Base-by-base conservation (phyloP, 768 basidiomycete genomes). In the Macrolepiota fuliginosa region DNA sequence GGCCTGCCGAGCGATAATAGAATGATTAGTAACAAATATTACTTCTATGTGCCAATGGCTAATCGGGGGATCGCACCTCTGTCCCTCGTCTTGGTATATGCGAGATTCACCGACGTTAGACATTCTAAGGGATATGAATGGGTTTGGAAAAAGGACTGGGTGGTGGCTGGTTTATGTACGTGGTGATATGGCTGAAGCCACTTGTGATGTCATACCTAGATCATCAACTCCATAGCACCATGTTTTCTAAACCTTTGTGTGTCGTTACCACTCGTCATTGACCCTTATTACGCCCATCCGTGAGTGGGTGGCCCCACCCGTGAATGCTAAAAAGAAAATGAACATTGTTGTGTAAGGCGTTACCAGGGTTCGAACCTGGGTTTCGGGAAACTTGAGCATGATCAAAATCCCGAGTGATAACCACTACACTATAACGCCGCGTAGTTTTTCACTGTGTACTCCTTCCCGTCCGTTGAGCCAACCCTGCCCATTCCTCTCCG, bases 71-170 rank as follows among this genome's bases (percentile, higher is more conserved):
- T 65, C 74, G 10, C 66, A 79, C 81, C 77, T 78, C 65, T 84
- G 82, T 54, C 84, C 82, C 22, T 76, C 74, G 51, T 72, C 79
- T 47, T 80, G 73, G 69, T 83, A 80, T 45, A 79, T 71, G 32
- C 82, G 82, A 2, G 74, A 66, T 63, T 78, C 81, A n/a, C 81
- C 81, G 46, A 79, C 78, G 56, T 79, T 79, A 51, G 82, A 83
- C 81, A 83, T 83, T 4, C 10, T 58, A 12, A 24, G 22, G 40
- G 17, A 50, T 13, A 46, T 51, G 32, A 5, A 19, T 35, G 5
- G 39, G 39, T 45, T 17, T 40, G 39, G n/a, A n/a, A n/a, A n/a
- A 40, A 40, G 39, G 17, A 40, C 39, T 40, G 13, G 15, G 17
- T 45, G 9, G 42, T 19, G 15, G 7, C 42, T 19, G 19, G 17